phyloP scores from a whole-genome alignment of 768 basidiomycete genomes.

The Lyophyllum semitale region DNA sequence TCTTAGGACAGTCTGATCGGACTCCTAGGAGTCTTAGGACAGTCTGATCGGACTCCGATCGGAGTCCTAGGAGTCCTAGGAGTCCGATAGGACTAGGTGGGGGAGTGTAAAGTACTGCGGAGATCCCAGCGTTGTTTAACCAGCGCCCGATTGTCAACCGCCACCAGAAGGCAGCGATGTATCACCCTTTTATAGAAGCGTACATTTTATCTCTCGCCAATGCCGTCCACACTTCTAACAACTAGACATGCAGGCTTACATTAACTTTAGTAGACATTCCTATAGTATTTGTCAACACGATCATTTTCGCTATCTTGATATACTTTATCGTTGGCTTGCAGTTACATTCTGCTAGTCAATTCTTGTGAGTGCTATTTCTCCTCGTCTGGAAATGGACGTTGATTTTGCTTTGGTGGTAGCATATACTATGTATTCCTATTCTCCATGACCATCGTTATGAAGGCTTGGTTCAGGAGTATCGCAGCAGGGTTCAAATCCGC shows the following conservation, averaged over 20 bases:
- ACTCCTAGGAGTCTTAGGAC: no score
- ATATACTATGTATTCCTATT: slow-evolving; percentile 62
- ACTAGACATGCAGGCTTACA: slow-evolving; percentile 51
- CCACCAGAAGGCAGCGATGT: slow-evolving; percentile 63
- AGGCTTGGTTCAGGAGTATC: slow-evolving; percentile 72
- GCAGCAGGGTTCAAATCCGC: slow-evolving; percentile 61
- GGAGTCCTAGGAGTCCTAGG: no score
- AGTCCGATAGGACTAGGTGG: no score
- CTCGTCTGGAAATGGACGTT: not conserved
- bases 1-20: no score
- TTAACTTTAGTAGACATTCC: slow-evolving; percentile 65
- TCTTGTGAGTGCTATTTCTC: slow-evolving; percentile 53
- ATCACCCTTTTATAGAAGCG: slow-evolving; percentile 54
- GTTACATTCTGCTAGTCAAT: slow-evolving; percentile 48
- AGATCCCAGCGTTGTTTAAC: slow-evolving; percentile 62
- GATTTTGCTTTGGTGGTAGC: slow-evolving; percentile 29
- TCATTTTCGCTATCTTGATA: slow-evolving; percentile 48
- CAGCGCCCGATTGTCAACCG: slow-evolving; percentile 63
- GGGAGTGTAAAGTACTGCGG: slow-evolving; percentile 68
- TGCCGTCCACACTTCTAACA: not conserved
- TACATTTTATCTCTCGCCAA: slow-evolving; percentile 24
- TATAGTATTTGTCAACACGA: slow-evolving; percentile 48
- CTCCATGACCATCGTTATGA: slow-evolving; percentile 63
- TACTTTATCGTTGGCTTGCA: slow-evolving; percentile 69
- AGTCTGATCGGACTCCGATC: no score